A percentile compares a stretch with the other conserved stretches of the same genome.
Evolutionary conservation across 331 rosid genomes (phyloP).

Genomic region (Quercus phellos): DNA sequence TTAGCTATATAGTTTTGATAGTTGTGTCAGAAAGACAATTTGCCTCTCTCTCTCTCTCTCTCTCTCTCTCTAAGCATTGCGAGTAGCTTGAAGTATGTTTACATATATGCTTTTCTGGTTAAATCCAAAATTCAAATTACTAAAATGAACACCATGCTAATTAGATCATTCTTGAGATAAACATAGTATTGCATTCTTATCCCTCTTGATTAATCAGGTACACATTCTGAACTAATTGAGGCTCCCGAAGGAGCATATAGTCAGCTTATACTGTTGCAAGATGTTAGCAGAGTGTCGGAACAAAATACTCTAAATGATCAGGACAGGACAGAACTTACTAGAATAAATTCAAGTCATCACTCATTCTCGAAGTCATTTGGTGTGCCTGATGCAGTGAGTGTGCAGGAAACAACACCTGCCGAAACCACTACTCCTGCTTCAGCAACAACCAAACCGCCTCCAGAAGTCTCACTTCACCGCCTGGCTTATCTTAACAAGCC

Average conservation of each 20-base stretch:
- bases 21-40: too few relatives aligned
- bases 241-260: slow-evolving; percentile 61
- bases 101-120: neutral
- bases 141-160: neutral
- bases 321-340: slow-evolving; percentile 33
- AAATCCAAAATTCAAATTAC: neutral
- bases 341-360: slow-evolving; percentile 30
- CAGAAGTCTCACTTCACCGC: slow-evolving; percentile 42
- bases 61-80: too few relatives aligned
- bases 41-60: too few relatives aligned
- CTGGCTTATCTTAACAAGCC: slow-evolving; percentile 78
- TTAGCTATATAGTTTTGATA: too few relatives aligned
- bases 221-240: slow-evolving; percentile 52
- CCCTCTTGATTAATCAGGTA: slow-evolving; percentile 38
- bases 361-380: slow-evolving; percentile 35
- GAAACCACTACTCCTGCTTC: slow-evolving; percentile 19
- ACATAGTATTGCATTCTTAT: neutral
- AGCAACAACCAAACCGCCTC: slow-evolving; percentile 22
- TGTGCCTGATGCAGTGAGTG: slow-evolving; percentile 20
- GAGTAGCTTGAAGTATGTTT: neutral
- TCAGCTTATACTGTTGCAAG: slow-evolving; percentile 59
- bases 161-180: neutral
- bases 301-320: slow-evolving; percentile 22
- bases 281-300: slow-evolving; percentile 28
- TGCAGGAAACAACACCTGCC: slow-evolving; percentile 13